phyloP scores from a whole-genome alignment of 2,329 filamentous ascomycete genomes.

The Colletotrichum spinosum region DNA sequence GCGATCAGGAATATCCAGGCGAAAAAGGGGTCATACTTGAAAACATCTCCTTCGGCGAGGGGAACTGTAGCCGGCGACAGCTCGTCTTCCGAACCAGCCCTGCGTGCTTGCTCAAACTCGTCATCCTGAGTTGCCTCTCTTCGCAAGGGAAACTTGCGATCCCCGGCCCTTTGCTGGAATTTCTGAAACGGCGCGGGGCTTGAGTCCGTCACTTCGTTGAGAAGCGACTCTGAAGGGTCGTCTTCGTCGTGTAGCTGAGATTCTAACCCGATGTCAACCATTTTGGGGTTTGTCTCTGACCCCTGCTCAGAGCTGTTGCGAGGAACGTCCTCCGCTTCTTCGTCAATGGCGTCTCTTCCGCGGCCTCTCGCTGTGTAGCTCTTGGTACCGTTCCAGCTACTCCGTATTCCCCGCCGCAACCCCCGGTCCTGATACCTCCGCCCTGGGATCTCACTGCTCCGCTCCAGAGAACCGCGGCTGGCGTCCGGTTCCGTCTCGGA shows the following conservation, averaged over 20 bases:
- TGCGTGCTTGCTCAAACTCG: conserved; percentile 57
- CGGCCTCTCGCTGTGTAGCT: conserved; percentile 46
- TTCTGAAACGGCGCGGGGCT: conserved; percentile 72
- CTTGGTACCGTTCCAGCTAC: conserved; percentile 72
- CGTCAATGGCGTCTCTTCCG: conserved; percentile 49
- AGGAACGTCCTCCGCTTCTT: conserved; percentile 56
- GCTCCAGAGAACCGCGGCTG: conserved; percentile 67
- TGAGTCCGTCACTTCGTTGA: conserved; percentile 64
- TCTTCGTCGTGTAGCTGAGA: conserved; percentile 67
- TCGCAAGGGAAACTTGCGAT: conserved; percentile 53
- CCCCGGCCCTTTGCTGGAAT: conserved; percentile 58
- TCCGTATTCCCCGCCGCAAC: conserved; percentile 66
- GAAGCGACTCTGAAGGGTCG: conserved; percentile 70
- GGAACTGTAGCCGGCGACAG: conserved; percentile 58
- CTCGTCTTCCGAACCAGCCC: conserved; percentile 53
- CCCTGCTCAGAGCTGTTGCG: conserved; percentile 47
- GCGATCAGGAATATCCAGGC: conserved; percentile 89
- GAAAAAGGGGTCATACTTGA: conserved; percentile 90
- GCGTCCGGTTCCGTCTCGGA: conserved; percentile 82
- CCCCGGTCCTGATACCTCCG: conserved; percentile 59
- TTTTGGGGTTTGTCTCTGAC: conserved; percentile 58
- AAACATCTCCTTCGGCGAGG: conserved; percentile 73
- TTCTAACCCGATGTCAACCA: conserved; percentile 91
- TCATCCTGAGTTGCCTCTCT: conserved; percentile 59
- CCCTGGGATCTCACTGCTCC: conserved; percentile 62